Evolutionary conservation across 306 rosid species (phyloP).

Genomic region (Senna siamea): DNA sequence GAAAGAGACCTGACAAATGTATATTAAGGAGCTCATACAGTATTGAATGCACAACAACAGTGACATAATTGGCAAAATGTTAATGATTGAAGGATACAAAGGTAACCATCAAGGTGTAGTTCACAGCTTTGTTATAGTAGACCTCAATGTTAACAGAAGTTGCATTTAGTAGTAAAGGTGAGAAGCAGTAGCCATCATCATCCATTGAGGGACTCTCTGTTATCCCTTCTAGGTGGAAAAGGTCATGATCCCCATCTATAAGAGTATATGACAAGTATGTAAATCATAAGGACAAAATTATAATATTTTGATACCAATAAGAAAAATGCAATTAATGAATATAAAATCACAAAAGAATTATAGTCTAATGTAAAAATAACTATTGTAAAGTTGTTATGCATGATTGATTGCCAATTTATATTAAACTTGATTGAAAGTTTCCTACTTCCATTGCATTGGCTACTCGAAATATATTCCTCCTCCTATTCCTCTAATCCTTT

Average conservation of each 20-base stretch:
- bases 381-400: conserved; percentile 1
- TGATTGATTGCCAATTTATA: conserved; percentile 12
- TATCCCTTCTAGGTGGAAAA: conserved; percentile 81
- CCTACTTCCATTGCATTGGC: not conserved
- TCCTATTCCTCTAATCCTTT: not conserved
- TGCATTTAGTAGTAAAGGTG: conserved; percentile 82
- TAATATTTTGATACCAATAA: conserved; percentile 6
- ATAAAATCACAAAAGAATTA: not conserved
- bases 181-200: conserved; percentile 90
- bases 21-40: conserved; percentile 57
- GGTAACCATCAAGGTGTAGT: conserved; percentile 98
- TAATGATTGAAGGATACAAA: conserved; percentile 81
- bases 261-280: conserved; percentile 35
- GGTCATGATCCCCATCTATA: conserved; percentile 77
- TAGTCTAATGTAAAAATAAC: not conserved
- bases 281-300: conserved; percentile 30
- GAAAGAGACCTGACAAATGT: conserved; percentile 74
- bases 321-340: conserved; percentile 18
- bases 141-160: conserved; percentile 90
- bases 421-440: not conserved
- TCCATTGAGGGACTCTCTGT: conserved; percentile 95
- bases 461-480: conserved; percentile 2
- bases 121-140: conserved; percentile 96
- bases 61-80: conserved; percentile 26
- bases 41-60: conserved; percentile 33